Base-by-base conservation (phyloP, 306 rosid species). In the Castanospermum australe region DNA sequence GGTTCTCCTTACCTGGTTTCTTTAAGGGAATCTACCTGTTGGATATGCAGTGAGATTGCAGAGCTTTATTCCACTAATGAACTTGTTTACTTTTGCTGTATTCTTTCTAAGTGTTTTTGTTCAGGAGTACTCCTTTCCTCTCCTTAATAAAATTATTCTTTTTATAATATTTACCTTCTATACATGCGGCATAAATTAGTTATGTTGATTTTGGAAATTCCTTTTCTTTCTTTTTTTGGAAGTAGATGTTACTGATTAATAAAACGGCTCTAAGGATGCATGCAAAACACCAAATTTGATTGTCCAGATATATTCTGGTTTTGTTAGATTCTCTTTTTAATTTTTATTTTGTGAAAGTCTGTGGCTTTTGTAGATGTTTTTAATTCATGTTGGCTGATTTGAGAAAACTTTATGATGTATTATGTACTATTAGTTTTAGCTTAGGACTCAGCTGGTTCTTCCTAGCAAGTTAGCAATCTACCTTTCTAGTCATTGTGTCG, bases 281-380 rank as follows among this genome's bases (percentile, higher is more conserved):
- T n/a, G n/a, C n/a, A n/a, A n/a, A n/a, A n/a, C n/a, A n/a, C n/a
- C n/a, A n/a, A 57, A 17, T 12, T 57, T 17, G 17, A 22, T 54
- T 10, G 9, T 67, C 33, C 36, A 13, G 44, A 59, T 67, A 38
- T 11, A 10, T 3, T 6, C 17, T 36, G 2, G 7, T 25, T 48
- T 60, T 60, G 22, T 36, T 21, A 22, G 20, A 15, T 41, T 51
- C 60, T 61, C 24, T 60, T 24, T 38, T 12, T 45, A 44, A 64
- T 62, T 22, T 45, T 18, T 66, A 73, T 44, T 72, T 44, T 57
- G 28, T 41, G 21, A 73, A 64, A 13, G 48, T 57, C 13, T 83
- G n/a, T n/a, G 50, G 33, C 62, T 55, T 52, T 55, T 65, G 22
- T 60, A 55, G 33, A n/a, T 15, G 57, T 50, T 61, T 50, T 61